Percentiles rank a stretch among this genome's conserved stretches.
Conservation (phyloP, 2,329 filamentous ascomycete genomes). For the Polytolypa hystricis region DNA sequence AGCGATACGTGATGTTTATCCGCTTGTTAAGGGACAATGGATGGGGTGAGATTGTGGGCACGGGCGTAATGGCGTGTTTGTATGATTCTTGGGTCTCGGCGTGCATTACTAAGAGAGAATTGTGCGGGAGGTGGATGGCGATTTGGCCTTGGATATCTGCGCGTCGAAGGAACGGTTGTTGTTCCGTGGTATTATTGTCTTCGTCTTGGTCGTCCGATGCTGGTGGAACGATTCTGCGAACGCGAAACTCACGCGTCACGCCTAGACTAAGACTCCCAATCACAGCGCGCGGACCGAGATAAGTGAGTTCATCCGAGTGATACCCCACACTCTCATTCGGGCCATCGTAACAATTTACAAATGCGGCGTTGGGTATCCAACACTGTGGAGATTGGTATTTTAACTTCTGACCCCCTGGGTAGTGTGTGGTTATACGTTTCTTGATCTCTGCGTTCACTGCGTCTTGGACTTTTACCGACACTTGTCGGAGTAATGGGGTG, state of each 20-base stretch:
- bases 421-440: conserved; percentile 55
- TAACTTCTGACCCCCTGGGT: conserved; percentile 61
- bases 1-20: conserved; percentile 89
- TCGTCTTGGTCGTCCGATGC: too few species aligned
- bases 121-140: conserved; percentile 85
- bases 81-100: conserved; percentile 96
- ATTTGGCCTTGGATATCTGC: conserved; percentile 72
- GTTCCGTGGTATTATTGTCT: conserved; percentile 25
- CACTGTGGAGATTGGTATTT: conserved; percentile 59
- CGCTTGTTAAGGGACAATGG: conserved; percentile 67
- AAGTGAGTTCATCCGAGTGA: conserved; percentile 86
- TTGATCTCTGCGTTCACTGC: conserved; percentile 71
- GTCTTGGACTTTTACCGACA: conserved; percentile 58
- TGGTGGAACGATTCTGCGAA: conserved; percentile 59
- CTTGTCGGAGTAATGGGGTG: conserved; percentile 60
- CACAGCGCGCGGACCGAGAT: conserved; percentile 75
- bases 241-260: conserved; percentile 85
- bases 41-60: conserved; percentile 69
- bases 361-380: conserved; percentile 81
- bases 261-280: conserved; percentile 87
- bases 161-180: conserved; percentile 6
- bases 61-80: conserved; percentile 79
- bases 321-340: conserved; percentile 76
- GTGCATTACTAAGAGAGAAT: conserved; percentile 89
- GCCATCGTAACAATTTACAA: conserved; percentile 89